Percentiles rank a stretch among this genome's conserved stretches.
Evolutionary conservation across 345 rosid species (phyloP).

Genomic region (Psidium guajava): DNA sequence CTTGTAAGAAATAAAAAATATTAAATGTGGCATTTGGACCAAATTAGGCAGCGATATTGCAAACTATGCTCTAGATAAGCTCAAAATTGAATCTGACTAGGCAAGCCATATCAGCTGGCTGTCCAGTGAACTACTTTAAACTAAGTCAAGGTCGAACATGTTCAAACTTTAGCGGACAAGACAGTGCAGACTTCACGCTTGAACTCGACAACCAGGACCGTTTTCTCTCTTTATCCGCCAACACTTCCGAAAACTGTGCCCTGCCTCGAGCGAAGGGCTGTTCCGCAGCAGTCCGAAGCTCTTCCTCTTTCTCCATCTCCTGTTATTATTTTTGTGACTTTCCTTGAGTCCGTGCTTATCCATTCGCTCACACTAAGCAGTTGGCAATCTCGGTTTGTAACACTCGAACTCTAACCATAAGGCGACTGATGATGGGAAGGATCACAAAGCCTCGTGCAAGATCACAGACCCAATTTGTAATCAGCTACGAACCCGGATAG

Average conservation of each 20-base stretch:
- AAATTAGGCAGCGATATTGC: background rate
- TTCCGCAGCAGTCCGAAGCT: background rate
- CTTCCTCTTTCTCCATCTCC: background rate
- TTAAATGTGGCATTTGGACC: background rate
- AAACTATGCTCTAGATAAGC: too few species aligned
- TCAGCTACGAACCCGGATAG: background rate
- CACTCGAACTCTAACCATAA: background rate
- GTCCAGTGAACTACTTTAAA: background rate
- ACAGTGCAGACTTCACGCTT: constrained; percentile 20
- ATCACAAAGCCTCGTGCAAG: background rate
- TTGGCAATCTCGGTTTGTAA: background rate
- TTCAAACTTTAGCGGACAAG: constrained; percentile 10
- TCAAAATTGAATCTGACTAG: background rate
- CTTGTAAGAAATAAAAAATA: background rate
- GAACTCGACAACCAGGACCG: constrained; percentile 17
- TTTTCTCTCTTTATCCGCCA: constrained; percentile 12
- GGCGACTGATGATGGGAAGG: background rate
- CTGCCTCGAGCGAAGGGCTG: background rate
- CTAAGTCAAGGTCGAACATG: background rate
- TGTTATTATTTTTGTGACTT: constrained; percentile 17
- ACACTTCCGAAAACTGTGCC: background rate
- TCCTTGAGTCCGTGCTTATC: constrained; percentile 12
- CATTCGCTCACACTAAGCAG: background rate
- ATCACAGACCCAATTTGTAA: background rate
- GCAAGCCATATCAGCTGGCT: background rate